Percentiles rank a stretch among this genome's conserved stretches.
Evolutionary conservation across 495 filamentous ascomycete genomes (phyloP).

Genomic region (Aspergillus cavernicola): DNA sequence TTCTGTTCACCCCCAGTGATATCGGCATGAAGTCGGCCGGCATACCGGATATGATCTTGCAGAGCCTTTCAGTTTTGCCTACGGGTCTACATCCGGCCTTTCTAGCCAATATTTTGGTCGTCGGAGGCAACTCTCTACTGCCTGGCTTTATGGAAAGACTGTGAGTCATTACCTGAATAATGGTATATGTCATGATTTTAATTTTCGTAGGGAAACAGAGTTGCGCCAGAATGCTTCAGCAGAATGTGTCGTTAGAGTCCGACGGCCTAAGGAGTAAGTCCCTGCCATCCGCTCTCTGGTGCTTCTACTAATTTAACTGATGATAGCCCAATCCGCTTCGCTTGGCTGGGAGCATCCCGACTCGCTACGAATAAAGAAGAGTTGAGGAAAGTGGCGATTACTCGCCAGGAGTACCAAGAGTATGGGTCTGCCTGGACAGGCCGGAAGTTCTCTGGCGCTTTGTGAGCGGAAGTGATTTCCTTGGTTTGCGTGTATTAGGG

Average conservation of each 20-base stretch:
- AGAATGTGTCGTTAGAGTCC: constrained; percentile 72
- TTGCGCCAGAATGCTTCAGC: constrained; percentile 69
- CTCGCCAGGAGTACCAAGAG: constrained; percentile 86
- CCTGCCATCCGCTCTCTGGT: not conserved
- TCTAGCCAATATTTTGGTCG: constrained; percentile 81
- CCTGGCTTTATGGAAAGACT: constrained; percentile 80
- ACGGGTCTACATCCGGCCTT: constrained; percentile 71
- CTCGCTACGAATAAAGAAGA: constrained; percentile 64
- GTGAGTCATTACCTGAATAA: constrained; percentile 27
- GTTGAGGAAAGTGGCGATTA: constrained; percentile 63
- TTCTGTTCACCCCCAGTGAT: constrained; percentile 81
- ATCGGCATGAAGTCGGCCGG: constrained; percentile 86
- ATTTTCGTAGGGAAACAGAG: constrained; percentile 56
- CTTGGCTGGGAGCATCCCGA: constrained; percentile 78
- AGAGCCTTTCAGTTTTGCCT: constrained; percentile 74
- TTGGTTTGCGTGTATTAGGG: not conserved
- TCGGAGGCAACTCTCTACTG: constrained; percentile 80
- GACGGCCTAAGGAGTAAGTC: constrained; percentile 60
- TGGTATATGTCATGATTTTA: constrained; percentile 1
- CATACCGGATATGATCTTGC: constrained; percentile 73
- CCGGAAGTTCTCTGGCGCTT: constrained; percentile 60
- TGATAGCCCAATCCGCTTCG: constrained; percentile 66
- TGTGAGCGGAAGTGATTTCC: constrained; percentile 16
- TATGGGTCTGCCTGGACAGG: constrained; percentile 74
- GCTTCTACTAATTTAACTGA: constrained; percentile 4